Conservation (phyloP, 2,329 filamentous ascomycete genomes). For the Didymellaceae sp. region DNA sequence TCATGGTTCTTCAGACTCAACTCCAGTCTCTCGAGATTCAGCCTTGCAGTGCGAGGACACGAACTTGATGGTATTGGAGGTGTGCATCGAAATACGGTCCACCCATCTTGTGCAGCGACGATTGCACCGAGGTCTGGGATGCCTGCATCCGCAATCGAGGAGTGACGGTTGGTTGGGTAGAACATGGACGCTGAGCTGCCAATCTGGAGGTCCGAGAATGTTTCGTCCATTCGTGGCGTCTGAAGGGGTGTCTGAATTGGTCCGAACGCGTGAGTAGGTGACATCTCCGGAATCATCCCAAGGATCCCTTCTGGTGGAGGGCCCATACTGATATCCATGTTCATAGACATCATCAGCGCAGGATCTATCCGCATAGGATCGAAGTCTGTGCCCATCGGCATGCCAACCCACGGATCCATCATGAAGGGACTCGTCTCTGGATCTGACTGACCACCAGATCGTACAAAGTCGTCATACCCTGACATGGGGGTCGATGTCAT, state of each 20-base stretch:
- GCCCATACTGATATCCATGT: constrained; percentile 54
- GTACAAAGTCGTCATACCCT: constrained; percentile 55
- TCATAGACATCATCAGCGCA: constrained; percentile 54
- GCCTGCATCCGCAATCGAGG: constrained; percentile 47
- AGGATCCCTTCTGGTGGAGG: constrained; percentile 51
- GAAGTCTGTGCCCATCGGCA: constrained; percentile 54
- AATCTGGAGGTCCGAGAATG: constrained; percentile 56
- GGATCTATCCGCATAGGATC: constrained; percentile 54
- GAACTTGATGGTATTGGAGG: constrained; percentile 56
- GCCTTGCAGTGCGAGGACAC: constrained; percentile 58
- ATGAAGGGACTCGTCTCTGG: constrained; percentile 55
- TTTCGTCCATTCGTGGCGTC: constrained; percentile 55
- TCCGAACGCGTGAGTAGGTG: constrained; percentile 45
- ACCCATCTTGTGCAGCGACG: constrained; percentile 58
- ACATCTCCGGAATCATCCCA: constrained; percentile 55
- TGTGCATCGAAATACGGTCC: constrained; percentile 61
- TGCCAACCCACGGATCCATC: constrained; percentile 56
- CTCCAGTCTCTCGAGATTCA: constrained; percentile 60
- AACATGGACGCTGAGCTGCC: constrained; percentile 52
- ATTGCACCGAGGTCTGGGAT: constrained; percentile 56
- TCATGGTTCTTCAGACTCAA: constrained; percentile 60
- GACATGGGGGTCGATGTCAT: constrained; percentile 54
- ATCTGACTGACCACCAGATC: constrained; percentile 51
- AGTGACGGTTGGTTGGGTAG: constrained; percentile 49
- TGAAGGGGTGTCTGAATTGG: constrained; percentile 55